Conservation (phyloP, 176 grass and related monocot species). For the Urochloa ruziziensis region DNA sequence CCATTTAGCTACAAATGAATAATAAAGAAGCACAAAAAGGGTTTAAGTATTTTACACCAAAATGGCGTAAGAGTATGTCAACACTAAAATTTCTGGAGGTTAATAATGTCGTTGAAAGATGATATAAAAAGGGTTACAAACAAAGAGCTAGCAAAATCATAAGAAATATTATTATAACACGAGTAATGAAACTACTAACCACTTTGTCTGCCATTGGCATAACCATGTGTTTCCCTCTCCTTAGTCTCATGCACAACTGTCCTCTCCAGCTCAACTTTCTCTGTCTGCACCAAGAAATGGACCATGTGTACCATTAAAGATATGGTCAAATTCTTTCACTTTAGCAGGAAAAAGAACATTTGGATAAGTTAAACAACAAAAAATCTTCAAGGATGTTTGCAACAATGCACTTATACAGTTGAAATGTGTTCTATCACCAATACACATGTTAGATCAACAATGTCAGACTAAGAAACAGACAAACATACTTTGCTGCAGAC, state of each 20-base stretch:
- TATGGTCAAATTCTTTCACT: conserved; percentile 7
- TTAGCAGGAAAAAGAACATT: background rate
- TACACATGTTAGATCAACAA: background rate
- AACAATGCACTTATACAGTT: conserved; percentile 13
- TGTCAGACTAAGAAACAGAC: background rate
- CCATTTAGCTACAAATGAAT: background rate
- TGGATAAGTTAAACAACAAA: background rate
- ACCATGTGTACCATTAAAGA: conserved; percentile 21
- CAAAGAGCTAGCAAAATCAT: background rate
- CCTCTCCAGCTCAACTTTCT: conserved; percentile 96
- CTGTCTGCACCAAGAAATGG: conserved; percentile 66
- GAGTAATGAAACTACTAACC: conserved; percentile 63
- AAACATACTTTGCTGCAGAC: background rate
- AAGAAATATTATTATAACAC: background rate
- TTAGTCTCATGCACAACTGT: conserved; percentile 94
- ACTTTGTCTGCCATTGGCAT: conserved; percentile 71
- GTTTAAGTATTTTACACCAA: background rate
- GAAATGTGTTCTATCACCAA: background rate
- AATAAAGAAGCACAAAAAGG: background rate
- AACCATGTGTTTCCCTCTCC: conserved; percentile 67
- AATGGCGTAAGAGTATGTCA: background rate
- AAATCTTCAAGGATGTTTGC: background rate
- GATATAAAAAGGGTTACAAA: background rate
- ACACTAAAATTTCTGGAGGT: background rate
- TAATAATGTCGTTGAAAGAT: background rate